A percentile compares a stretch with the other conserved stretches of the same genome.
phyloP scores from a whole-genome alignment of 164 flowering plant genomes.

The Saururus chinensis region DNA sequence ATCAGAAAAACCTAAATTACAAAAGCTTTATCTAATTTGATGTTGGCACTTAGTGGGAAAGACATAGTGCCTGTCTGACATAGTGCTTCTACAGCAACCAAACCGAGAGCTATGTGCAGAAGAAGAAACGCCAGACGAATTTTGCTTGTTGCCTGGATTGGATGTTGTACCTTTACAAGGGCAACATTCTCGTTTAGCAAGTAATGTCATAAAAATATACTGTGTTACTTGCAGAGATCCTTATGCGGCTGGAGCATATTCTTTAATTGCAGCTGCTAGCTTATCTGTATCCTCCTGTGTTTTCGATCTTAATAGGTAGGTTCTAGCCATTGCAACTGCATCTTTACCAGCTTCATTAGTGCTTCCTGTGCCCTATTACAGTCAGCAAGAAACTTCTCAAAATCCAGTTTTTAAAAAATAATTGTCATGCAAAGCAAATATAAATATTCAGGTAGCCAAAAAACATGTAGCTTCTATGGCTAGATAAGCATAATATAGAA shows the following conservation, averaged over 20 bases:
- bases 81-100: no score
- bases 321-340: slow-evolving; percentile 47
- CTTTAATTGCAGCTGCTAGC: slow-evolving; percentile 23
- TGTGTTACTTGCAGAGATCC: neutral
- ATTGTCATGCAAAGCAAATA: neutral
- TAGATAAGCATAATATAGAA: neutral
- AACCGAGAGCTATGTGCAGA: no score
- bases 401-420: neutral
- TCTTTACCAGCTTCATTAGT: slow-evolving; percentile 28
- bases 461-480: neutral
- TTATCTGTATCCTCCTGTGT: slow-evolving; percentile 70
- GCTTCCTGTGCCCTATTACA: slow-evolving; percentile 2
- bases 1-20: no score
- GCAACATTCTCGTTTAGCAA: neutral
- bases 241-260: slow-evolving; percentile 27
- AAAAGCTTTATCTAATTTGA: no score
- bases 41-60: no score
- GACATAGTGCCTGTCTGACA: no score
- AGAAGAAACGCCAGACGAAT: no score
- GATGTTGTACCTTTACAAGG: neutral
- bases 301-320: slow-evolving; percentile 67
- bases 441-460: neutral
- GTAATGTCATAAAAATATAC: neutral
- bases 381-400: neutral
- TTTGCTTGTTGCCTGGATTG: no score